Evolutionary conservation across 305 asterid genomes (phyloP), one percentile per base, ranked within the genome.

Genomic region (Withania somnifera): DNA sequence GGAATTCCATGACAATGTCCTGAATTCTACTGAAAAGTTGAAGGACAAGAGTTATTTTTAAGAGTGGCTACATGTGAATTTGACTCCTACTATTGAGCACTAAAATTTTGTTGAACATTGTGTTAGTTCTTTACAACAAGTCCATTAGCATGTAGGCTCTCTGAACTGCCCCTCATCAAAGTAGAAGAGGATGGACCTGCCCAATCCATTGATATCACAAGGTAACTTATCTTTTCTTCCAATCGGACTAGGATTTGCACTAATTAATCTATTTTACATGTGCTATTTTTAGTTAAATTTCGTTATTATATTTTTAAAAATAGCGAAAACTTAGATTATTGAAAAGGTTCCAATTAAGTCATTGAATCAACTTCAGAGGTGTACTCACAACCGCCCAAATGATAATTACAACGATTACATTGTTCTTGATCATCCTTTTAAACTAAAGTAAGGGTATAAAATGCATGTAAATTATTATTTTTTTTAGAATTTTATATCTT

Each of bases 121-220:
- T 66, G 34, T 26, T 90, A 92, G 97, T 92, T 92, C 88, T 94
- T 94, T 83, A 83, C 61, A 56, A 68, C 87, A 32, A 85, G 86
- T 69, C 96, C 97, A 42, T 81, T 90, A 88, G 89, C 98, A 22
- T 90, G 97, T 82, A 89, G 86, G 28, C 84, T 84, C 52, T 86
- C 89, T 2, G 90, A 86, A 85, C 67, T 91, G 60, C 91, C 94
- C 7, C 60, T 77, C 53, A 87, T 90, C 28, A 81, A 52, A 82
- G 66, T 38, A 0, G 88, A 77, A 52, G 90, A 84, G 17, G 87
- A 88, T 52, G 84, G 81, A 38, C 86, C 81, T 38, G 67, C 51
- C 68, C 90, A 81, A 69, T 83, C 87, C 77, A 81, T 42, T 54
- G 83, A 89, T 67, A 54, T 83, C 85, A 87, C 86, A 64, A 88